Percentiles rank a stretch among this genome's conserved stretches.
Conservation (phyloP, 1,284 basidiomycete genomes). For the Naganishia sp. region DNA sequence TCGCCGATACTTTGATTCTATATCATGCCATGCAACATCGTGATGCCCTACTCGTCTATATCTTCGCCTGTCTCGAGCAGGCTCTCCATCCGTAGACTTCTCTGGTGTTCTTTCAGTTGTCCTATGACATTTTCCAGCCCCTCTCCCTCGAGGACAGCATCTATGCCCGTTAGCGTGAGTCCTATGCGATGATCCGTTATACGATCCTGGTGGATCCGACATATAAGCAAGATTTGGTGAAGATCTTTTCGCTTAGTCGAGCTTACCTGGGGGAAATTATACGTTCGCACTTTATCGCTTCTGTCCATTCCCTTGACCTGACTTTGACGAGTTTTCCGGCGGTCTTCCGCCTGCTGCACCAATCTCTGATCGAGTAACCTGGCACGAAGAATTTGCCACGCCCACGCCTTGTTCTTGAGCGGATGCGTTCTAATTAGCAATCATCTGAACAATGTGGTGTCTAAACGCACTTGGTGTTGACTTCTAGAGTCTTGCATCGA, state of each 20-base stretch:
- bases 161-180: slow-evolving; percentile 71
- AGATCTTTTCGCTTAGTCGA: background rate
- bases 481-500: slow-evolving; percentile 98
- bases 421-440: slow-evolving; percentile 20
- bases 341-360: slow-evolving; percentile 66
- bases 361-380: slow-evolving; percentile 79
- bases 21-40: too few species aligned
- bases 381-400: slow-evolving; percentile 81
- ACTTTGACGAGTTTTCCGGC: slow-evolving; percentile 67
- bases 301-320: slow-evolving; percentile 78
- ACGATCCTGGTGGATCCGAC: slow-evolving; percentile 64
- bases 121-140: slow-evolving; percentile 62
- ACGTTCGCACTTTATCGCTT: slow-evolving; percentile 90
- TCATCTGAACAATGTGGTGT: background rate
- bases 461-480: slow-evolving; percentile 75
- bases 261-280: slow-evolving; percentile 80
- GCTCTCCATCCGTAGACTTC: slow-evolving; percentile 68
- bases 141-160: slow-evolving; percentile 74
- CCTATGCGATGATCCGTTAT: slow-evolving; percentile 89
- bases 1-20: too few species aligned
- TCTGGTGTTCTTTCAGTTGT: slow-evolving; percentile 66
- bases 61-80: slow-evolving; percentile 59
- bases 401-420: slow-evolving; percentile 75
- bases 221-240: background rate
- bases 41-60: slow-evolving; percentile 41